Base-by-base conservation (phyloP, 768 basidiomycete genomes). In the Boletus vermiculosoides region DNA sequence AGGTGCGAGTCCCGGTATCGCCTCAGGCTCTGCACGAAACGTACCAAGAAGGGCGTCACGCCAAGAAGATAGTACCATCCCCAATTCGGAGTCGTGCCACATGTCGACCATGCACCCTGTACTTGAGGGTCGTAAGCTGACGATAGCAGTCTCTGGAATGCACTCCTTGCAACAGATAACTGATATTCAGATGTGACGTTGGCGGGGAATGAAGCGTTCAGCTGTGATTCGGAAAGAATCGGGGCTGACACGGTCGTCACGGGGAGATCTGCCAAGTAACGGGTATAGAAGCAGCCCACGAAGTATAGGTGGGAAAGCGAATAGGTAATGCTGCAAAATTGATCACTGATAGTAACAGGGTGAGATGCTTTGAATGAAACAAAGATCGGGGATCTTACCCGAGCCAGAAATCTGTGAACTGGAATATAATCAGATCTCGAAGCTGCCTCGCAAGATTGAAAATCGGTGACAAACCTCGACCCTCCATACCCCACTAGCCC, bases 351-450 rank as follows among this genome's bases (percentile, higher is more conserved):
- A 31, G 23, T 12, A 28, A 45, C 23, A 25, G 30, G n/a, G 13
- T 56, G 36, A 56, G 57, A 56, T 25, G n/a, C 42, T 0, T 34
- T 5, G 33, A 9, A 30, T 18, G 5, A 16, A 33, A 51, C 6
- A 53, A 36, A 5, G 22, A 11, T 40, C 42, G 12, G 7, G 22
- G 33, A 28, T 65, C 80, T 45, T 69, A 89, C 88, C 88, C 91
- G 71, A 92, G 77, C 91, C 91, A 93, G 84, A 92, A 92, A 77
- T 92, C 90, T 8, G 85, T 75, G 67, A 93, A 93, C 85, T 89
- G 56, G 1, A 37, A 45, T 23, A 37, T 5, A 18, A 39, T 59
- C 59, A 53, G 52, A 54, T 33, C 31, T 39, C 16, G 22, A 33
- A 25, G 25, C 25, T n/a, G 37, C 33, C 10, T 18, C 20, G 13